Base-by-base conservation (phyloP, 345 rosid species). In the Acer negundo region DNA sequence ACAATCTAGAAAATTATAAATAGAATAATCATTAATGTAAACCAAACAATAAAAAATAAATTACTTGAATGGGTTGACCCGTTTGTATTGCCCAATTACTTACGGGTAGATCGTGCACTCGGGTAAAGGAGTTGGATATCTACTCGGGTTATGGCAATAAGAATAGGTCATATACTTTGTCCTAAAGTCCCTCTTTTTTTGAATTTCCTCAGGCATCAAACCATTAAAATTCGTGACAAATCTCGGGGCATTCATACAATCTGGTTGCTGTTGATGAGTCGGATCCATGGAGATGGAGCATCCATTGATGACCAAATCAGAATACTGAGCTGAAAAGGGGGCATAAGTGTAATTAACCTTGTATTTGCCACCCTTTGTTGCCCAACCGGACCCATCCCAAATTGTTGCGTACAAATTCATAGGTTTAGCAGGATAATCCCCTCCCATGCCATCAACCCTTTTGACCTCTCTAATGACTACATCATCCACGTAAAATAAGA, bases 331-430 rank as follows among this genome's bases (percentile, higher is more conserved):
- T 1, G 49, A 12, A 58, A 51, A 80, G 10, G 81, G 77, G 15
- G 72, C 83, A 38, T 74, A 74, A 2, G 22, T 49, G 73, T 83
- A 70, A 61, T 77, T 51, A 2, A 76, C 2, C 31, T 69, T 69
- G 58, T 61, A 40, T 28, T 51, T 71, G 59, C 82, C 75, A 20
- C 79, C 80, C 10, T 10, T 9, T 4, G 79, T 82, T 19, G 77
- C 80, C 82, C 82, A 72, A 49, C 11, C n/a, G 5, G 82, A 79
- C 13, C 82, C 75, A 22, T 79, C 82, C 80, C 82, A 82, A 7
- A 75, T 67, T 2, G 82, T 82, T 20, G 78, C 82, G 12, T 71
- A 77, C 56, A 77, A 40, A 35, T 75, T 67, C 81, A 80, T 70
- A 1, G 77, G 79, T 31, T 83, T 83, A 0, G 81, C 77, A 13